Conservation (phyloP, 129 eudicot species). For the Arctium lappa region DNA sequence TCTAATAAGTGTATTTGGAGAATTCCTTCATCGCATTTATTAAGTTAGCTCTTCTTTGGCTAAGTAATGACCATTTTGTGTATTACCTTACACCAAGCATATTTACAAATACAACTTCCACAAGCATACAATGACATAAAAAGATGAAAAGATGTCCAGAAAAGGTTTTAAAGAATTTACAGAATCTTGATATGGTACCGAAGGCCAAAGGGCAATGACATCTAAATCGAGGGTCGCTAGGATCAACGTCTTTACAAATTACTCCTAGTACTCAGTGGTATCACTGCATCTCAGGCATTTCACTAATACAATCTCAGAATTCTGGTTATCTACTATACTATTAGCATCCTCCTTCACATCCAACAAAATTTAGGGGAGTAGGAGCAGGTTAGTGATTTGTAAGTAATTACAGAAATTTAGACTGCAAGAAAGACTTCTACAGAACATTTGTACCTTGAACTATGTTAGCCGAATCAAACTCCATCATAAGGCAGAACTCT, state of each 20-base stretch:
- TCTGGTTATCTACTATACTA: too few species aligned
- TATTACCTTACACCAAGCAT: not conserved
- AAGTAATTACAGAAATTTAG: not conserved
- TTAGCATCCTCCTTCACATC: too few species aligned
- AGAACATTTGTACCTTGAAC: conserved; percentile 13
- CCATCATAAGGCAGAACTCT: conserved; percentile 22
- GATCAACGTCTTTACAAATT: not conserved
- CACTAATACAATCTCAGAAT: not conserved
- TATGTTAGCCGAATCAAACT: conserved; percentile 16
- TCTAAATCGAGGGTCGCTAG: not conserved
- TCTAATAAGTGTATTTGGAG: not conserved
- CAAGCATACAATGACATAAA: not conserved
- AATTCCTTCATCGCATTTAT: not conserved
- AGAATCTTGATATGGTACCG: too few species aligned
- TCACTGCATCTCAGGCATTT: not conserved
- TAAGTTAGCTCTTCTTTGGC: not conserved
- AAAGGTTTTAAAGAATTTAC: too few species aligned
- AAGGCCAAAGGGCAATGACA: too few species aligned
- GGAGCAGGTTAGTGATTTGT: not conserved
- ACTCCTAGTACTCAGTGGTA: too few species aligned
- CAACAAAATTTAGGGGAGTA: not conserved
- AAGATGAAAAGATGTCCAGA: not conserved
- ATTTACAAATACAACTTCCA: not conserved
- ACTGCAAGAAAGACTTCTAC: not conserved
- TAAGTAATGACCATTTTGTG: not conserved